Evolutionary conservation across 768 basidiomycete species (phyloP).

Genomic region (Calocybe cyanea): DNA sequence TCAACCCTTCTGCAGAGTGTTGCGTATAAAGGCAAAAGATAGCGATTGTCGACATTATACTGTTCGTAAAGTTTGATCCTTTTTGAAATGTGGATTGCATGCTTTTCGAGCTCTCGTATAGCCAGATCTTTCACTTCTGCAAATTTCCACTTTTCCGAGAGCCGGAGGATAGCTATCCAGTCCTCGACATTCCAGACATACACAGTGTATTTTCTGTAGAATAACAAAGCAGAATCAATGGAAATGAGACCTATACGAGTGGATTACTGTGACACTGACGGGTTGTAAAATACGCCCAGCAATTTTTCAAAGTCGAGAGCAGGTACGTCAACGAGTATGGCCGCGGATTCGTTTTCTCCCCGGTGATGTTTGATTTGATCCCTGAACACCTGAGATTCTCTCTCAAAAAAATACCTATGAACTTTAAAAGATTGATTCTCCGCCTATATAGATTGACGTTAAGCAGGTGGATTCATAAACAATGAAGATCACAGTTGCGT

Average conservation of each 20-base stretch:
- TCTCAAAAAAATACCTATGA: slow-evolving; percentile 59
- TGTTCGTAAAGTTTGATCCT: slow-evolving; percentile 49
- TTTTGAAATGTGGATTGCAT: slow-evolving; percentile 5
- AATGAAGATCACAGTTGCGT: slow-evolving; percentile 14
- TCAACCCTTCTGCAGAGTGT: slow-evolving; percentile 47
- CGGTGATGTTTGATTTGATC: slow-evolving; percentile 25
- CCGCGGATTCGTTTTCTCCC: slow-evolving; percentile 36
- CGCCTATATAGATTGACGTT: slow-evolving; percentile 33
- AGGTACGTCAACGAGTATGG: slow-evolving; percentile 37
- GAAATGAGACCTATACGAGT: neutral
- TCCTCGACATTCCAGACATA: slow-evolving; percentile 46
- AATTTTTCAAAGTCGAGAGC: slow-evolving; percentile 40
- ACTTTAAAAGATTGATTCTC: slow-evolving; percentile 54
- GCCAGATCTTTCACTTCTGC: slow-evolving; percentile 42
- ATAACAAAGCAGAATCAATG: too few relatives aligned
- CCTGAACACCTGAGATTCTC: slow-evolving; percentile 51
- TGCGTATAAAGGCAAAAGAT: slow-evolving; percentile 51
- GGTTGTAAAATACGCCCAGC: slow-evolving; percentile 56
- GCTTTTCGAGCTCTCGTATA: slow-evolving; percentile 32
- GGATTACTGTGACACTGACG: slow-evolving; percentile 26
- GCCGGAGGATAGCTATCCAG: slow-evolving; percentile 53
- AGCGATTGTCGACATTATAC: slow-evolving; percentile 41
- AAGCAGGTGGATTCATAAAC: neutral
- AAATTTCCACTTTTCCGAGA: slow-evolving; percentile 48
- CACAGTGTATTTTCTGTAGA: slow-evolving; percentile 48